A percentile compares a stretch with the other conserved stretches of the same genome.
Conservation (phyloP, 73 alveolate species). For the Stentor roeselii region DNA sequence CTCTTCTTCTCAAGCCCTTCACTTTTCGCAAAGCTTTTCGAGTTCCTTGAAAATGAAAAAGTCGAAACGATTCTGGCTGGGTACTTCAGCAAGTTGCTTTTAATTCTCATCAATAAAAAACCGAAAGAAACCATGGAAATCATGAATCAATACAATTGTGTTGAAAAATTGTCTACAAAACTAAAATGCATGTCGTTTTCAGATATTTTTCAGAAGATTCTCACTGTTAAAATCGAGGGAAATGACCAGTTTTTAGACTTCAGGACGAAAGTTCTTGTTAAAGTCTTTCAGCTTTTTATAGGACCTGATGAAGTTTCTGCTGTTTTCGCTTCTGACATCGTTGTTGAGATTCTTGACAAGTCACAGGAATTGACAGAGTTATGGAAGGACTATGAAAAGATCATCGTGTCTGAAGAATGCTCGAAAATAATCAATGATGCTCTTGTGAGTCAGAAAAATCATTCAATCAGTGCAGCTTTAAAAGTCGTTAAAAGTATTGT, state of each 20-base stretch:
- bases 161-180: no score
- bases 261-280: no score
- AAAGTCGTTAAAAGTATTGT: neutral
- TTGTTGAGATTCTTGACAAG: no score
- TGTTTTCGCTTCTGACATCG: no score
- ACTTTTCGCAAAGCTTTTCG: neutral
- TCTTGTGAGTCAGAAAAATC: neutral
- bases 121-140: neutral
- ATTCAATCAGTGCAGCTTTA: neutral
- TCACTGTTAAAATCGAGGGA: no score
- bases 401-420: neutral
- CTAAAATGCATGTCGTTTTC: no score
- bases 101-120: neutral
- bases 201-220: no score
- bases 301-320: no score
- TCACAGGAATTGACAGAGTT: no score
- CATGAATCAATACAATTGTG: no score
- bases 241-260: no score
- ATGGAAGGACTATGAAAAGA: neutral
- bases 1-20: neutral
- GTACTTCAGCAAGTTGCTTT: conserved; percentile 2
- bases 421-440: neutral
- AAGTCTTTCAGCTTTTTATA: no score
- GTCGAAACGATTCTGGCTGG: neutral
- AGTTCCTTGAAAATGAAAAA: neutral